Conservation (phyloP, 257 asterid species). For the Solanum paucissectum region DNA sequence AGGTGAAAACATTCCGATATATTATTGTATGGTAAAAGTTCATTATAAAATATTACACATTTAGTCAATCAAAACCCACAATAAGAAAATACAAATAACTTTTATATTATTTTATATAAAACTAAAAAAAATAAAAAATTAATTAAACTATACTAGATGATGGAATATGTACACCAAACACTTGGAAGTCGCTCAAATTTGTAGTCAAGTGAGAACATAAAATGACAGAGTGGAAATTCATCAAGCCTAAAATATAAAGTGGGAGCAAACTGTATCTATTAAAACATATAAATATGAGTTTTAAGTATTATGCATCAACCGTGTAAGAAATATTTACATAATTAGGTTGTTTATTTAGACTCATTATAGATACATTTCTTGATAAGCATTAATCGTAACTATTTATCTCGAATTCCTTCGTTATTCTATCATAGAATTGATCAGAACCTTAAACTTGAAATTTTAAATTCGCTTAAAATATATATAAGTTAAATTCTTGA, state of each 20-base stretch:
- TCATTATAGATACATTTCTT: not conserved
- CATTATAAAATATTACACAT: not conserved
- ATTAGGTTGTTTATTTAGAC: not conserved
- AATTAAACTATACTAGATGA: not conserved
- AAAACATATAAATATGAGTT: not conserved
- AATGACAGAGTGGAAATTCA: not conserved
- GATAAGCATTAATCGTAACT: no score
- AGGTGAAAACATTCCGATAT: no score
- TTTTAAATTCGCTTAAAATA: accelerated
- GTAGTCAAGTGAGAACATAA: conserved; percentile 4
- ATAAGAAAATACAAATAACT: not conserved
- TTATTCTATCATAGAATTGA: not conserved
- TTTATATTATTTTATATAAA: no score
- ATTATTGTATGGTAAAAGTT: no score
- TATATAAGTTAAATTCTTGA: not conserved
- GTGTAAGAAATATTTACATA: not conserved
- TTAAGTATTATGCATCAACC: not conserved
- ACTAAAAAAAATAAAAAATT: not conserved
- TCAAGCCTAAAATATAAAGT: conserved; percentile 12
- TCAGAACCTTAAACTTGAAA: not conserved
- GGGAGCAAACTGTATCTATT: conserved; percentile 7
- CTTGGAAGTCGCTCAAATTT: not conserved
- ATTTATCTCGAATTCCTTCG: no score
- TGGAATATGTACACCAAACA: not conserved
- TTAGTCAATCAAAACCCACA: not conserved